These are phyloP conservation scores for Haplographium delicatum DNA, from an alignment of 495 filamentous ascomycete genomes.

Conservation along the genomic window DNA sequence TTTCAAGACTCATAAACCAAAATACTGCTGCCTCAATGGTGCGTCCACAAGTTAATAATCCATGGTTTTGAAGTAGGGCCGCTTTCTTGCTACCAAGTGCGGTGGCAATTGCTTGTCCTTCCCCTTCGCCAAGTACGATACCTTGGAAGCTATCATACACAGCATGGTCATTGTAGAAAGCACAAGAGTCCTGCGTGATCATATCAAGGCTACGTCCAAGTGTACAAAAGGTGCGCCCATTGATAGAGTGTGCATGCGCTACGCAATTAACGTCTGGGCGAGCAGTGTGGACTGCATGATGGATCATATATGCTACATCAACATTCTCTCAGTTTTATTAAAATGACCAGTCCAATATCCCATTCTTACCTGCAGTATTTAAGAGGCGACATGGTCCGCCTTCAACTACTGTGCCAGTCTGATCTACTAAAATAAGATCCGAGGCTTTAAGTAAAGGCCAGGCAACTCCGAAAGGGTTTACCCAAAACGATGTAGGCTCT, in stretches of 20 bases:
- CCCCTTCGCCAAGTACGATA: constrained; percentile 64
- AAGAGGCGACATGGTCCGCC: constrained; percentile 57
- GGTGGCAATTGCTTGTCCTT: constrained; percentile 63
- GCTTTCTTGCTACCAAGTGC: constrained; percentile 63
- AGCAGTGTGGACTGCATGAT: constrained; percentile 61
- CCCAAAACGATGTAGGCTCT: constrained; percentile 67
- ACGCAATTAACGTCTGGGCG: constrained; percentile 69
- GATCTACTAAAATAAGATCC: constrained; percentile 67
- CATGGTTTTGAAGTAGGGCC: constrained; percentile 66
- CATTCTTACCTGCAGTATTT: constrained; percentile 52
- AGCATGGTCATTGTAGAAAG: constrained; percentile 51
- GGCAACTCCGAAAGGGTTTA: constrained; percentile 71
- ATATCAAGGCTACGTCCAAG: constrained; percentile 65
- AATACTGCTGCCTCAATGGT: constrained; percentile 58
- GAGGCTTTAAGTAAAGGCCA: constrained; percentile 65
- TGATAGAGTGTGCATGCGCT: constrained; percentile 65
- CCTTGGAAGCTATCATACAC: constrained; percentile 56
- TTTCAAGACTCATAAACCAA: constrained; percentile 73
- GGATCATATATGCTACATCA: constrained; percentile 55
- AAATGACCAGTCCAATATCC: no score
- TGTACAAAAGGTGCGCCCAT: constrained; percentile 64
- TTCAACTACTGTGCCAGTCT: constrained; percentile 60
- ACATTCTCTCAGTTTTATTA: not conserved
- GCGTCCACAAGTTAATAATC: constrained; percentile 44
- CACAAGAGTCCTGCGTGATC: constrained; percentile 66